Conservation (phyloP, 208 protist genomes). For the Acanthamoeba quina region DNA sequence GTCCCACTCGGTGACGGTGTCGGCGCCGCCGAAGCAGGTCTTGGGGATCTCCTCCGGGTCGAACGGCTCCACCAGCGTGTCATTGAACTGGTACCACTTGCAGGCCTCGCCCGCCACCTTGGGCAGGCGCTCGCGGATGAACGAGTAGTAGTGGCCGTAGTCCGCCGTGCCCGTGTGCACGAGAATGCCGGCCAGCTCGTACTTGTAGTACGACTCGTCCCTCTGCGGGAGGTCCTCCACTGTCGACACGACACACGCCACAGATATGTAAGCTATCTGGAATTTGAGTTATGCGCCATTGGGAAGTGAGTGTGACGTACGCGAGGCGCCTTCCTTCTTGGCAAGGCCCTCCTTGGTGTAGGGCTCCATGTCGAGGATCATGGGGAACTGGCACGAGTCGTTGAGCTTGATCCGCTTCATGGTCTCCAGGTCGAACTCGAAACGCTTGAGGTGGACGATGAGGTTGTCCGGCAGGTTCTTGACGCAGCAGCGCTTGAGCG, state of each 20-base stretch:
- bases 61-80: conserved; percentile 79
- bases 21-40: conserved; percentile 81
- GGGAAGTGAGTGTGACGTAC: not conserved
- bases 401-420: conserved; percentile 83
- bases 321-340: not conserved
- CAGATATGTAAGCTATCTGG: not conserved
- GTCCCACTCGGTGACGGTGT: conserved; percentile 80
- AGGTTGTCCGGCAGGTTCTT: conserved; percentile 84
- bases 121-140: conserved; percentile 78
- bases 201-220: conserved; percentile 79
- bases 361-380: conserved; percentile 82
- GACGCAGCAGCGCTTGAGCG: conserved; percentile 79
- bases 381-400: conserved; percentile 87
- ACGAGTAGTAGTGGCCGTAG: conserved; percentile 89
- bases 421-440: conserved; percentile 75
- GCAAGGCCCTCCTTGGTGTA: conserved; percentile 82
- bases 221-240: conserved; percentile 22
- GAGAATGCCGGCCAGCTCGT: conserved; percentile 87
- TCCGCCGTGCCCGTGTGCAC: conserved; percentile 88
- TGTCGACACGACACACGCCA: not conserved
- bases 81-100: conserved; percentile 86
- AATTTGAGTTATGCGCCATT: too few relatives aligned
- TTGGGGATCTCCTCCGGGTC: conserved; percentile 69
- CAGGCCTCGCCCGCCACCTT: not conserved
- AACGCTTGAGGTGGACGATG: conserved; percentile 87